Conservation (phyloP, 2,329 filamentous ascomycete genomes). For the Aureobasidium subglaciale region DNA sequence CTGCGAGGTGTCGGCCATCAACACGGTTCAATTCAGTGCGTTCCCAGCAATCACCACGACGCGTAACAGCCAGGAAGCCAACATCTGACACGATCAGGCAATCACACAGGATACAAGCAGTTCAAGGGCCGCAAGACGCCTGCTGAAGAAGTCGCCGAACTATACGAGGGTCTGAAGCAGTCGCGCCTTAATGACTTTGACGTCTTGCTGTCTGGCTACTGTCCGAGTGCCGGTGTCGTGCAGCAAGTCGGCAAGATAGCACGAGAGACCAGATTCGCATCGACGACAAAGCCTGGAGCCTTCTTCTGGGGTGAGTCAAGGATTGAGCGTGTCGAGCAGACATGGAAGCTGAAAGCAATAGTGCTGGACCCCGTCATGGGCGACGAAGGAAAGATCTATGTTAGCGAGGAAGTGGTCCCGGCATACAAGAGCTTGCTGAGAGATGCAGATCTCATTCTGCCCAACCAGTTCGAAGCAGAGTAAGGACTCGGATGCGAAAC, state of each 20-base stretch:
- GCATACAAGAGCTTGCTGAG: conserved; percentile 75
- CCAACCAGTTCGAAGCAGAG: conserved; percentile 98
- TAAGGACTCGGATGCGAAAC: too few species aligned
- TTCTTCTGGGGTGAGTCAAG: conserved; percentile 73
- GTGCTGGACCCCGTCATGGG: conserved; percentile 98
- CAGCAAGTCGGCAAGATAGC: conserved; percentile 79
- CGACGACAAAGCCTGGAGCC: conserved; percentile 53
- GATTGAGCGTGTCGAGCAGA: not conserved
- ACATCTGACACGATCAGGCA: conserved; percentile 48
- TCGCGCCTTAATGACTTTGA: conserved; percentile 84
- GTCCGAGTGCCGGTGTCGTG: conserved; percentile 79
- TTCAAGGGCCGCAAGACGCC: conserved; percentile 78
- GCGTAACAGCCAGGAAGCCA: not conserved
- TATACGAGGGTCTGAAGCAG: conserved; percentile 78
- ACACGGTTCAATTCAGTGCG: conserved; percentile 96
- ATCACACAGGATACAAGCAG: conserved; percentile 88
- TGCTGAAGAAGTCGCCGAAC: conserved; percentile 71
- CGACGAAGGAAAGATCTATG: conserved; percentile 86
- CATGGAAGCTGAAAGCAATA: conserved; percentile 24
- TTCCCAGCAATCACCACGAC: conserved; percentile 15
- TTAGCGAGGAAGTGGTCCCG: conserved; percentile 83
- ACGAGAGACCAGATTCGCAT: conserved; percentile 65
- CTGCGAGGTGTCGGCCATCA: conserved; percentile 87
- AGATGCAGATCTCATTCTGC: conserved; percentile 83
- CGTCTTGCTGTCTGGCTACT: conserved; percentile 90